Percentiles rank a stretch among this genome's conserved stretches.
These are phyloP conservation scores for Vaccinium corymbosum DNA, from an alignment of 148 eudicot species.

Conservation along the genomic window DNA sequence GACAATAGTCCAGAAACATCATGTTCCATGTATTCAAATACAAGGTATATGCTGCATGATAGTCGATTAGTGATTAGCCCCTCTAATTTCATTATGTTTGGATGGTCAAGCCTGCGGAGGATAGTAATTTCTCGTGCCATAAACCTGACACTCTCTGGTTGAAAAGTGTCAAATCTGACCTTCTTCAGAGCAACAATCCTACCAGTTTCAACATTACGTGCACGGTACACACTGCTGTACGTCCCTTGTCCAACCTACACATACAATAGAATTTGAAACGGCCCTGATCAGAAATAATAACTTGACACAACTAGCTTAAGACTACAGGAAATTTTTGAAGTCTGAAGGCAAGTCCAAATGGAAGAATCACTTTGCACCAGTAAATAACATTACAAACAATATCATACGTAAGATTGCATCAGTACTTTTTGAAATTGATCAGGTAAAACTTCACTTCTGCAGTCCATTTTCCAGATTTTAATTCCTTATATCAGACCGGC, in stretches of 20 bases:
- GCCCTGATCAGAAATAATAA: background rate
- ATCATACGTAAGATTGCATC: background rate
- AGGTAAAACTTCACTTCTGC: background rate
- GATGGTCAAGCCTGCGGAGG: constrained; percentile 88
- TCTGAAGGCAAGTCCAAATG: background rate
- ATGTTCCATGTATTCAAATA: constrained; percentile 97
- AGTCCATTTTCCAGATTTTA: background rate
- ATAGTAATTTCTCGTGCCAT: constrained; percentile 89
- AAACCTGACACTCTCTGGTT: constrained; percentile 79
- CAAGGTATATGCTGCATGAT: constrained; percentile 75
- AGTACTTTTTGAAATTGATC: background rate
- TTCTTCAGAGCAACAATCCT: constrained; percentile 79
- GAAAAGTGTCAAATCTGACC: constrained; percentile 81
- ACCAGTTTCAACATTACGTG: constrained; percentile 63
- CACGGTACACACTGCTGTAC: constrained; percentile 82
- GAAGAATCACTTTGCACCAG: background rate
- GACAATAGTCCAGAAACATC: constrained; percentile 85
- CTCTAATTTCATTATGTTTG: constrained; percentile 73
- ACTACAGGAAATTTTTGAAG: background rate
- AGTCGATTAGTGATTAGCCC: constrained; percentile 73
- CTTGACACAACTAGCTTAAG: background rate
- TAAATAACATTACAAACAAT: background rate
- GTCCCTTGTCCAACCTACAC: constrained; percentile 95
- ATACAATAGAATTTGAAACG: background rate
- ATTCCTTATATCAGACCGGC: background rate